Conservation (phyloP, 345 rosid species). For the Mangifera indica region DNA sequence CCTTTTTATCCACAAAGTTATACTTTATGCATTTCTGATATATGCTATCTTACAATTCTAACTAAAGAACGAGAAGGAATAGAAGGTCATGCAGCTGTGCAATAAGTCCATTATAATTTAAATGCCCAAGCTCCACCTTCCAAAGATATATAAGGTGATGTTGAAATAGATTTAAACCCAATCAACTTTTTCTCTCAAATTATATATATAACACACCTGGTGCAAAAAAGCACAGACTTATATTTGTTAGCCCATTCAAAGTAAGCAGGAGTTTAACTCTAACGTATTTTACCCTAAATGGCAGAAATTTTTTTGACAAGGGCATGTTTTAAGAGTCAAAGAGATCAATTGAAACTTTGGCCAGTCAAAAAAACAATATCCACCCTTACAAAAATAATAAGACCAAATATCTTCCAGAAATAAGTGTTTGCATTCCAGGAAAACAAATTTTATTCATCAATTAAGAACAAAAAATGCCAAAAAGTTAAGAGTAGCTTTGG, state of each 20-base stretch:
- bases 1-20: not conserved
- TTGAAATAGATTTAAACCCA: not conserved
- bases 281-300: not conserved
- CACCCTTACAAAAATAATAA: not conserved
- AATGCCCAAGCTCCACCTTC: not conserved
- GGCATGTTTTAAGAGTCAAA: not conserved
- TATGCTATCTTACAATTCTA: too few relatives aligned
- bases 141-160: not conserved
- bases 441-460: not conserved
- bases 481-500: not conserved
- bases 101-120: not conserved
- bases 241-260: not conserved
- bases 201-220: not conserved
- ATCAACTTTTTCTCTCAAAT: not conserved
- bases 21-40: not conserved
- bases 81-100: not conserved
- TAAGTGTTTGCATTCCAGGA: not conserved
- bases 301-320: not conserved
- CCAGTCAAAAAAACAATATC: not conserved
- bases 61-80: not conserved
- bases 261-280: not conserved
- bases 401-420: conserved; percentile 7
- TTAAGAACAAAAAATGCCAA: not conserved
- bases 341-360: not conserved
- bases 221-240: not conserved